Base-by-base conservation (phyloP, 306 rosid species). In the Aeschynomene evenia region DNA sequence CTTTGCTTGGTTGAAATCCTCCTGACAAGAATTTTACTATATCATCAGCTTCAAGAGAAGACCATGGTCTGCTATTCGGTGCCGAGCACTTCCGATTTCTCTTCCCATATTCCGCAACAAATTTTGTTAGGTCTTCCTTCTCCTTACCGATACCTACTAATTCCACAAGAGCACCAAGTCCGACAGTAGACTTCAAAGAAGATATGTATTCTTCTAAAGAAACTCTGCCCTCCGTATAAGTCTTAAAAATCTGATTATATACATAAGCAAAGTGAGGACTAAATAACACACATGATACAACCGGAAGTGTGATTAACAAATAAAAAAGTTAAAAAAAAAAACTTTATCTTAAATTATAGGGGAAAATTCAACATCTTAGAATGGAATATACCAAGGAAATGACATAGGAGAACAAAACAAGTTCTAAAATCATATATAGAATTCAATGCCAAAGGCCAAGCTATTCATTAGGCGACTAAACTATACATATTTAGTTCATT, bases 81-180 rank as follows among this genome's bases (percentile, higher is more conserved):
- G 39, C 52, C 28, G 81, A 54, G 72, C 33, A 8, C 13, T 53
- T 69, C 4, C 58, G 85, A 6, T 58, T 82, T 73, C 54, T 78
- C 86, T 85, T 88, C 29, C 60, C 76, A 76, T 83, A 81, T 50
- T 91, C 89, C 37, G 65, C 63, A 9, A 84, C 43, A 55, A 84
- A 69, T 61, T 72, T 82, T 2, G 93, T 91, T 37, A 91, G 93
- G 78, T 91, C 97, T 52, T 81, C 87, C 75, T 80, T 87, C 49
- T 84, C 93, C 64, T 78, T 83, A 45, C 93, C 96, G 58, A 91
- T 85, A 15, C 83, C 91, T 43, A 88, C 66, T 57, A 88, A 86
- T 79, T 88, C 83, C 79, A 91, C 93, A 74, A 91, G 97, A 58
- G 53, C 56, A 26, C 48, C 58, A 68, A 86, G 72, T 69, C 93